Conservation (phyloP, 805 yeast species). For the Wickerhamiella bombiphila region DNA sequence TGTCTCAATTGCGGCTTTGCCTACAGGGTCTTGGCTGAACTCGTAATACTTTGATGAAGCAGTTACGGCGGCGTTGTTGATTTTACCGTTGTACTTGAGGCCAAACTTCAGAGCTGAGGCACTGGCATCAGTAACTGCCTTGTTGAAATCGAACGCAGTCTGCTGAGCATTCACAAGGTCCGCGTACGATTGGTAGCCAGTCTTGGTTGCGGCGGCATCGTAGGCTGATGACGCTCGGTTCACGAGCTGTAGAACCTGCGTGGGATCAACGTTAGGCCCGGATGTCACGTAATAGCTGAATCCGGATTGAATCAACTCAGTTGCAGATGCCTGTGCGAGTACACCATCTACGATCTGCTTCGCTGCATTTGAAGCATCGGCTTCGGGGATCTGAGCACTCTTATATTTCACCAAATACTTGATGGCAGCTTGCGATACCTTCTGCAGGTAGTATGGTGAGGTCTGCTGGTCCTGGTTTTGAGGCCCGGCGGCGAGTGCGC, state of each 20-base stretch:
- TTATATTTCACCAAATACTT: constrained; percentile 13
- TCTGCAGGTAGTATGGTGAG: constrained; percentile 11
- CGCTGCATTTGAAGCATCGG: constrained; percentile 14
- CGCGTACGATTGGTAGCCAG: constrained; percentile 13
- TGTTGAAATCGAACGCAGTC: constrained; percentile 12
- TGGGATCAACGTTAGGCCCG: constrained; percentile 11
- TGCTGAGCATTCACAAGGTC: constrained; percentile 8
- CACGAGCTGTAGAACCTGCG: constrained; percentile 10
- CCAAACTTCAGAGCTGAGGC: constrained; percentile 2
- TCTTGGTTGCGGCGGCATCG: constrained; percentile 11
- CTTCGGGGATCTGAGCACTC: constrained; percentile 10
- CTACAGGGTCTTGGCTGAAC: constrained; percentile 11
- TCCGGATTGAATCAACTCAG: constrained; percentile 11
- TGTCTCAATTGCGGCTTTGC: constrained; percentile 11
- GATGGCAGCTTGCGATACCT: constrained; percentile 12
- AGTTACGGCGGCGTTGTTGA: constrained; percentile 5
- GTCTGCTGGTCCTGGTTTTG: constrained; percentile 1
- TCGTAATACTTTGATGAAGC: constrained; percentile 5
- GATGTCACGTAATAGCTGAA: constrained; percentile 11
- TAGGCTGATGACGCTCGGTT: constrained; percentile 15
- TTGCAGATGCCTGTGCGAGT: constrained; percentile 14
- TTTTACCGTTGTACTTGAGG: constrained; percentile 2
- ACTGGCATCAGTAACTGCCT: constrained; percentile 10
- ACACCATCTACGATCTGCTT: constrained; percentile 10
- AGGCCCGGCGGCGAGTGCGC: constrained; percentile 5